A percentile compares a stretch with the other conserved stretches of the same genome.
Evolutionary conservation across 495 filamentous ascomycete species (phyloP).

Genomic region (Peziza echinospora): DNA sequence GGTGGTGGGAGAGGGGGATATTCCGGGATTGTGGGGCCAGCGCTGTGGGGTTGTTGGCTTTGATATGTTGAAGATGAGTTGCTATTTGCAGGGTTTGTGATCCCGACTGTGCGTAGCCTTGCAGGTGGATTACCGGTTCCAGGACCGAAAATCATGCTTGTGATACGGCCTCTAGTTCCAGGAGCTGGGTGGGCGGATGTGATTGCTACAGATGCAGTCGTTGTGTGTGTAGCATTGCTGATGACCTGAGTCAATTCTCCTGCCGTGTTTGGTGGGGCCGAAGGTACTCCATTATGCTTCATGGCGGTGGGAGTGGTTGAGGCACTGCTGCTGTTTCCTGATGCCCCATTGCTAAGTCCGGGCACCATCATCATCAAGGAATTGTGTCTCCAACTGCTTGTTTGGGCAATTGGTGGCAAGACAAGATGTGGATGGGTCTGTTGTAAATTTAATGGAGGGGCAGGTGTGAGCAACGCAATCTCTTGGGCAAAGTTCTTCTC

Average conservation of each 20-base stretch:
- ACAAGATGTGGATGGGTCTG: too few species aligned
- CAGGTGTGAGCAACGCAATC: conserved; percentile 30
- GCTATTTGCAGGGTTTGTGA: too few species aligned
- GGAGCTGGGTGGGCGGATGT: not conserved
- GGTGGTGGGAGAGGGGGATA: not conserved
- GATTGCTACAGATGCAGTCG: not conserved
- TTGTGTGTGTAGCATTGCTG: conserved; percentile 1
- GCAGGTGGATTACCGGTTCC: conserved; percentile 5
- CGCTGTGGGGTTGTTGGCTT: not conserved
- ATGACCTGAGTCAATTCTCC: not conserved
- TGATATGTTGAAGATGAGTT: too few species aligned
- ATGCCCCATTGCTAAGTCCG: not conserved
- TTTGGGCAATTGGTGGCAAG: conserved; percentile 19
- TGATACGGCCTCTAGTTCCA: conserved; percentile 6
- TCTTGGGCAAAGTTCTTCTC: conserved; percentile 41
- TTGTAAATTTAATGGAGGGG: too few species aligned
- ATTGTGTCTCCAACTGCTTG: conserved; percentile 10
- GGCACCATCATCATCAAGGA: not conserved
- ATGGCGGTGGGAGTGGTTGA: too few species aligned
- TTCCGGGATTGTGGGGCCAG: not conserved
- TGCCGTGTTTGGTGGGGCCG: conserved; percentile 1
- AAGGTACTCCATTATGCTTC: not conserved
- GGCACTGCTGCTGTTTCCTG: not conserved
- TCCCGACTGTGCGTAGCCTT: not conserved
- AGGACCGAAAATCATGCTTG: conserved; percentile 19